phyloP scores from a whole-genome alignment of 2,329 filamentous ascomycete species.

The Alternaria metachromatica region DNA sequence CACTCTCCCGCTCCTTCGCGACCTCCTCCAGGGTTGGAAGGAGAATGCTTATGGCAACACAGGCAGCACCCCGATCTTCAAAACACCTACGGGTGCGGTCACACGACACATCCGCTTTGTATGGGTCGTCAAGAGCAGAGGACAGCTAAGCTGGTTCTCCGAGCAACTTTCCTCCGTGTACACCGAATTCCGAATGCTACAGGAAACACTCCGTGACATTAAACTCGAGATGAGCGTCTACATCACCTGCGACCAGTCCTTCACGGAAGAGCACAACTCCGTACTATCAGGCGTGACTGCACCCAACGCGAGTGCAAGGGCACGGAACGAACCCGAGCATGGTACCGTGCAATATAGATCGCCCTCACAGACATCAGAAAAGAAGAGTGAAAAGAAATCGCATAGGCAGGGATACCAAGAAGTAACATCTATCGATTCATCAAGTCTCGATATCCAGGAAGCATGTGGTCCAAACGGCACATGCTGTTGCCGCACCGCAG shows the following conservation, averaged over 20 bases:
- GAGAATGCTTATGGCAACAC: conserved; percentile 30
- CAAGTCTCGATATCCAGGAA: conserved; percentile 19
- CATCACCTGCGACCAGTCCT: conserved; percentile 60
- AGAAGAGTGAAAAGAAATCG: conserved; percentile 22
- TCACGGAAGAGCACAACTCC: conserved; percentile 52
- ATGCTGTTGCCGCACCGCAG: conserved; percentile 59
- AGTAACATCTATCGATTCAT: conserved; percentile 16
- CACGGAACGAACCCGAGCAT: conserved; percentile 10
- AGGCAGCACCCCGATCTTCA: conserved; percentile 22
- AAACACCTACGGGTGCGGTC: conserved; percentile 39
- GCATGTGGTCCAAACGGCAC: conserved; percentile 37
- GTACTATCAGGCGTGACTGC: conserved; percentile 33
- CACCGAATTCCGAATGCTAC: conserved; percentile 52
- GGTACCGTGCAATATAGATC: conserved; percentile 28
- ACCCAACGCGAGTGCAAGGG: conserved; percentile 14
- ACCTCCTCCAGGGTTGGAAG: conserved; percentile 59
- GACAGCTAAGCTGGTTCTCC: conserved; percentile 61
- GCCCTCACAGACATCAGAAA: not conserved
- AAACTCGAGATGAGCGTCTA: conserved; percentile 62
- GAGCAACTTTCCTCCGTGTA: conserved; percentile 56
- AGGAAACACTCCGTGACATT: conserved; percentile 46
- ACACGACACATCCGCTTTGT: conserved; percentile 62
- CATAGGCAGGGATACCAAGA: conserved; percentile 31
- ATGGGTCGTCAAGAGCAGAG: conserved; percentile 65
- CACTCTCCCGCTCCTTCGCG: conserved; percentile 62